Percentiles rank a stretch among this genome's conserved stretches.
phyloP scores from a whole-genome alignment of 2,329 filamentous ascomycete species.

The Aquanectria penicillioides region DNA sequence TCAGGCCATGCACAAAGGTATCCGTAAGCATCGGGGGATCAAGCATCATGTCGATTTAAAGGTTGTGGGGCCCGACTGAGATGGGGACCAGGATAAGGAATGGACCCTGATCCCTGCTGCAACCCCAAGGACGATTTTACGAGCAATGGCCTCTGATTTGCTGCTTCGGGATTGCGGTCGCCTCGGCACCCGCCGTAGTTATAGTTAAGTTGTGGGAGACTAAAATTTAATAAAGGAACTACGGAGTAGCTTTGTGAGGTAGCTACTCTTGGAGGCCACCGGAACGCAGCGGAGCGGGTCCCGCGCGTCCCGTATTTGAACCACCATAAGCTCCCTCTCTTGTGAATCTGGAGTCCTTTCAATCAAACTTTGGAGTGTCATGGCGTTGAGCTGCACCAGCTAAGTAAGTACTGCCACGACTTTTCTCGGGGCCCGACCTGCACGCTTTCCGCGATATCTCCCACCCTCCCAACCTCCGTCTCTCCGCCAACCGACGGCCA shows the following conservation, averaged over 20 bases:
- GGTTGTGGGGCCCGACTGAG: not conserved
- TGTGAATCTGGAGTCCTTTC: slow-evolving; percentile 6
- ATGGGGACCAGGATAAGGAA: no score
- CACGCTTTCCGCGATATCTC: slow-evolving; percentile 15
- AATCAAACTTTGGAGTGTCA: slow-evolving; percentile 18
- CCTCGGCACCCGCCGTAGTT: slow-evolving; percentile 27
- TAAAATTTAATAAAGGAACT: no score
- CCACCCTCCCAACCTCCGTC: slow-evolving; percentile 9
- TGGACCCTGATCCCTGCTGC: not conserved
- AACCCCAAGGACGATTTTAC: not conserved
- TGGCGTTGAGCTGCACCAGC: slow-evolving; percentile 2
- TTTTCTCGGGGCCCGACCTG: slow-evolving; percentile 27
- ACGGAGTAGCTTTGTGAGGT: no score
- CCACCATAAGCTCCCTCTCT: not conserved
- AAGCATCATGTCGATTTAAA: slow-evolving; percentile 2
- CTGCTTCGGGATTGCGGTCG: slow-evolving; percentile 24
- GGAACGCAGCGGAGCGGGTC: slow-evolving; percentile 20
- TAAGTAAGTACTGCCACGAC: slow-evolving; percentile 5
- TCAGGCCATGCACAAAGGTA: no score
- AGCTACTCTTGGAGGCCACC: no score
- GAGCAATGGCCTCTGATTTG: slow-evolving; percentile 27
- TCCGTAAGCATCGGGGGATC: not conserved
- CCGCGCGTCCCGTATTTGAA: slow-evolving; percentile 33
- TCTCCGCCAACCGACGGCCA: slow-evolving; percentile 15
- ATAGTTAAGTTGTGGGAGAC: no score